phyloP scores from a whole-genome alignment of 208 protist genomes.

The Wallacemonas collosoma region DNA sequence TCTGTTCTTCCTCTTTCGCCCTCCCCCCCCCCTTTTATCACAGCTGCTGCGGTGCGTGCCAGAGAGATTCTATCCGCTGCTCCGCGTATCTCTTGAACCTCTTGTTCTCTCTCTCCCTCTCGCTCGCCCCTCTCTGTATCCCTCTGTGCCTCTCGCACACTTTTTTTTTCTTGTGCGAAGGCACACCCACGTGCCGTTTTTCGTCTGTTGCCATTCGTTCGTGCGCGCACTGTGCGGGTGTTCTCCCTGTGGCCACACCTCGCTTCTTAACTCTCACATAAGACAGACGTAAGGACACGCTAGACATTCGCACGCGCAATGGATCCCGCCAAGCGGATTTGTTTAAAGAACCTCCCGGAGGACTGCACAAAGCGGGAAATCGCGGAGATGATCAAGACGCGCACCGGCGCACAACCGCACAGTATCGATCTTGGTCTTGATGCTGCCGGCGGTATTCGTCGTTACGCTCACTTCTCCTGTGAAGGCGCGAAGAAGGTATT shows the following conservation, averaged over 20 bases:
- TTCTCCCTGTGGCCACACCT: background rate
- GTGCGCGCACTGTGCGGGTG: background rate
- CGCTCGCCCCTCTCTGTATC: too few species aligned
- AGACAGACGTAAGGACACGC: too few species aligned
- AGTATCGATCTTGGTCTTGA: slow-evolving; percentile 86
- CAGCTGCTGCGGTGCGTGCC: too few species aligned
- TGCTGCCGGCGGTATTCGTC: slow-evolving; percentile 47
- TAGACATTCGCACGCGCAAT: slow-evolving; percentile 24
- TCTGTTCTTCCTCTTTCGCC: too few species aligned
- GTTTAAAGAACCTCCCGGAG: slow-evolving; percentile 81
- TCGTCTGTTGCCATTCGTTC: too few species aligned
- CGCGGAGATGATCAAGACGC: slow-evolving; percentile 76
- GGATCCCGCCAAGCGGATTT: slow-evolving; percentile 89
- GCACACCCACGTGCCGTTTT: too few species aligned
- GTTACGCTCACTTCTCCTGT: slow-evolving; percentile 86
- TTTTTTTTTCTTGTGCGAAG: too few species aligned
- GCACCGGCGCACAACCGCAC: slow-evolving; percentile 76
- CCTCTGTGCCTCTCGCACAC: too few species aligned
- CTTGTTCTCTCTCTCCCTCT: too few species aligned
- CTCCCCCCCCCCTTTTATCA: too few species aligned
- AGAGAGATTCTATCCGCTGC: too few species aligned
- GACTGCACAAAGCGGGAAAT: slow-evolving; percentile 85
- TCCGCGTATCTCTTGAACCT: too few species aligned
- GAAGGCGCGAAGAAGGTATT: slow-evolving; percentile 85
- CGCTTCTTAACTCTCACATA: slow-evolving; percentile 1